Evolutionary conservation across 345 rosid genomes (phyloP), one percentile per base, ranked within the genome.

Genomic region (Dipteronia sinensis): DNA sequence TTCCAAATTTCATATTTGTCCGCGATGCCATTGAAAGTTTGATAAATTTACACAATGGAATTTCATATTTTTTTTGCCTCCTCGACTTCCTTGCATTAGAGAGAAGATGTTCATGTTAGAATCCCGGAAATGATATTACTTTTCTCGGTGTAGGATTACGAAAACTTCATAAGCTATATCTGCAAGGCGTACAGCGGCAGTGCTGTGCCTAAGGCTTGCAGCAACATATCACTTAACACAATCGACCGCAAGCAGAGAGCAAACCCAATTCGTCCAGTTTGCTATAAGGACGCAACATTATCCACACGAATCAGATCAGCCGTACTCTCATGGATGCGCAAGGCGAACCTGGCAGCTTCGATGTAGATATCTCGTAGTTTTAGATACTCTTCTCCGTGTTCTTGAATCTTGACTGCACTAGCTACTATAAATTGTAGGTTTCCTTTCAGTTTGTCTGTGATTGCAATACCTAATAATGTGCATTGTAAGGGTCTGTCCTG

Each of bases 131-230:
- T 68, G 56, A 44, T 31, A 44, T 55, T 6, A 15, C 9, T 56
- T 8, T 61, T 65, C 74, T 69, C 67, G 31, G 71, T 76, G 65
- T 80, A 92, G 98, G 97, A 93, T 78, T 93, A 95, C 38, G 95
- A 89, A 76, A 85, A 92, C 82, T 88, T 85, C 78, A 65, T 91
- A 82, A 90, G 86, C 86, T 95, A 91, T 86, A 85, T 95, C 81
- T 95, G 99, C 82, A 82, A 86, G 80, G 97, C 93, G 51, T 93
- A 93, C 74, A 81, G 85, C 46, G 93, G 94, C 63, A 82, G 79
- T 61, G 46, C 79, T 51, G 56, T 71, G 7, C 93, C 87, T 0
- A 67, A 82, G 55, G 92, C 93, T 66, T 95, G 97, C 82, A 78
- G 88, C 68, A 82, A 85, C 38, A 59, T 83, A 76, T 66, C 87